Base-by-base conservation (phyloP, 1,139 yeast species). In the Lodderomyces elongisporus region DNA sequence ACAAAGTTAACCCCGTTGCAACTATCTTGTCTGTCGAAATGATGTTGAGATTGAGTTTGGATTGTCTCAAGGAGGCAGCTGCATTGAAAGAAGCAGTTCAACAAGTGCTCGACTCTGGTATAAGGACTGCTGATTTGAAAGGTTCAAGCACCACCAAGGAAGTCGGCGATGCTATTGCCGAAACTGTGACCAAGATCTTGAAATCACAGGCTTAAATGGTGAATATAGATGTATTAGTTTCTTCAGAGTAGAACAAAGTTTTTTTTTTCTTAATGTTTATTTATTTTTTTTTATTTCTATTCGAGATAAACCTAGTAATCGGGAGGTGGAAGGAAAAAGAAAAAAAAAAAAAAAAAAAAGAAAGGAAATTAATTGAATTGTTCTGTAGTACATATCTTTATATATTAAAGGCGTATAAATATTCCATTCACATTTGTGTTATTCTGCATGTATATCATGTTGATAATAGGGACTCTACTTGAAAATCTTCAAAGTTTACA, bases 21-120 rank as follows among this genome's bases (percentile, higher is more conserved):
- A 85, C 96, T 20, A 89, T 91, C 49, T 73, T 91, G 52, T 88
- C 96, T 13, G 95, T 84, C 8, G 97, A 97, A 23, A 84, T 91
- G 94, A 89, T 91, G 97, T 75, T 91, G 65, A 79, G 93, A 54
- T 76, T 91, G 44, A 85, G 96, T 17, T 75, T 91, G 55, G 80
- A 85, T 56, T 64, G 87, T 52, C 74, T 74, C 41, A 76, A 79
- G 45, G 96, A 87, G 60, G 97, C 96, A 43, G 82, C 75, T 42
- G 93, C 91, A 22, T 69, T 91, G 48, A 97, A 93, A 64, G 66
- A 74, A 51, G 98, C 98, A 14, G 97, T 91, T 27, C 76, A 77
- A 42, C 67, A 67, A 43, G 96, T 85, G 26, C 67, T 91, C 42
- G 96, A 88, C 56, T 49, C 71, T 25, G 96, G 94, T 42, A 61